phyloP scores from a whole-genome alignment of 805 yeast species.

The Yamadazyma philogaea region DNA sequence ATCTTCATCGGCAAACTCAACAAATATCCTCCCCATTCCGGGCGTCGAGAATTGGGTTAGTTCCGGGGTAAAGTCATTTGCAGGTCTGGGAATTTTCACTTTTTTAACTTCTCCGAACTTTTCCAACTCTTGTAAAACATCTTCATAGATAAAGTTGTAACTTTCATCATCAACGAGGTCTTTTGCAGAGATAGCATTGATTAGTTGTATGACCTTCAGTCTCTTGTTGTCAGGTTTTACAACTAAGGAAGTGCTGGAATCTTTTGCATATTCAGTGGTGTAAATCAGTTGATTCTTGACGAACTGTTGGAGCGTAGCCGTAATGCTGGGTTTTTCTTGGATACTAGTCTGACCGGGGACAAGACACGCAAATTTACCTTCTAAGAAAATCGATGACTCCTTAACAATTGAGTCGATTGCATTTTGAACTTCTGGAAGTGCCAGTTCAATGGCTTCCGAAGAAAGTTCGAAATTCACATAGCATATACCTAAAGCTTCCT shows the following conservation, averaged over 20 bases:
- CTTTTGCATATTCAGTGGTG: not conserved
- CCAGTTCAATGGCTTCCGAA: conserved; percentile 9
- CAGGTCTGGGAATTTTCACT: conserved; percentile 63
- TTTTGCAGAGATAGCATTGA: conserved; percentile 63
- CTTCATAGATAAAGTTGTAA: conserved; percentile 48
- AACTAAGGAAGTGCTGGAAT: not conserved
- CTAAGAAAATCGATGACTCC: not conserved
- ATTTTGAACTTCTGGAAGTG: conserved; percentile 13
- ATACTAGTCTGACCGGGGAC: conserved; percentile 28
- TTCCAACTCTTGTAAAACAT: conserved; percentile 50
- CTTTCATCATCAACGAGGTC: conserved; percentile 54
- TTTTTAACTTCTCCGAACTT: conserved; percentile 50
- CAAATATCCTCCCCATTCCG: conserved; percentile 70
- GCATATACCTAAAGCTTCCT: conserved; percentile 55
- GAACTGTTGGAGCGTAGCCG: conserved; percentile 34
- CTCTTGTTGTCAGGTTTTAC: conserved; percentile 34
- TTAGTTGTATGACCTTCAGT: conserved; percentile 57
- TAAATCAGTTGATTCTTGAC: conserved; percentile 23
- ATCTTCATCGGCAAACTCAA: conserved; percentile 54
- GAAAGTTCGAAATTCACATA: conserved; percentile 45
- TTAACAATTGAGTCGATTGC: not conserved
- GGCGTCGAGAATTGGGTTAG: conserved; percentile 39
- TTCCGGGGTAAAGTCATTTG: conserved; percentile 44
- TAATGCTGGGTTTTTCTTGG: conserved; percentile 36
- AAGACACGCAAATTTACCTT: conserved; percentile 25